Conservation (phyloP, 352 stramenopile genomes). For the Phytopythium oedochilum region DNA sequence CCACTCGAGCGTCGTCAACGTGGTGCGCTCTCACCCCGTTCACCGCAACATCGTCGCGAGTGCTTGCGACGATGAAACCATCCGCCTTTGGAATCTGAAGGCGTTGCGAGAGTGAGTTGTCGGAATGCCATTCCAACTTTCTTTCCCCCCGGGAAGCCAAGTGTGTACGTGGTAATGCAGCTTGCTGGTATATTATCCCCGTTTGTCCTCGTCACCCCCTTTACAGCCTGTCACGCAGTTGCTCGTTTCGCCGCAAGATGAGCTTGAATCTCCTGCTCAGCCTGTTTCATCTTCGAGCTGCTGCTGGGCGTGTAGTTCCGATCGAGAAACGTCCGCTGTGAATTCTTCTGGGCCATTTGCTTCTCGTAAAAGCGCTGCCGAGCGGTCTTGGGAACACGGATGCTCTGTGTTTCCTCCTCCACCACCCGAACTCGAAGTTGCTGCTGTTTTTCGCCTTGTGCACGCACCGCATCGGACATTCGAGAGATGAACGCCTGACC, state of each 20-base stretch:
- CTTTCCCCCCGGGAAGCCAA: neutral
- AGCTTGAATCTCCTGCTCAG: slow-evolving; percentile 34
- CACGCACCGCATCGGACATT: slow-evolving; percentile 38
- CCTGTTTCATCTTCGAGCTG: slow-evolving; percentile 55
- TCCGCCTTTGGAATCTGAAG: slow-evolving; percentile 40
- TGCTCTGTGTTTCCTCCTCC: slow-evolving; percentile 24
- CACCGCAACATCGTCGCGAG: slow-evolving; percentile 49
- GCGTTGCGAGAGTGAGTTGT: slow-evolving; percentile 3
- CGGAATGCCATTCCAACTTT: neutral
- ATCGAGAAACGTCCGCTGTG: slow-evolving; percentile 51
- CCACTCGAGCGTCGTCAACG: slow-evolving; percentile 71
- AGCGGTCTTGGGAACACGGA: slow-evolving; percentile 35
- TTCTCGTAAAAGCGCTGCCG: slow-evolving; percentile 74
- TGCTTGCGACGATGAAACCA: slow-evolving; percentile 71
- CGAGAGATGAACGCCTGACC: slow-evolving; percentile 54
- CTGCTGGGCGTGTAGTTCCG: slow-evolving; percentile 48
- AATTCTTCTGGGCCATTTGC: slow-evolving; percentile 43
- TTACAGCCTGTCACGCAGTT: neutral
- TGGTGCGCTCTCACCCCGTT: slow-evolving; percentile 49
- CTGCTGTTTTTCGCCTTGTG: slow-evolving; percentile 40
- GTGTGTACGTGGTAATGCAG: neutral
- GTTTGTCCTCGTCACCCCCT: too few relatives aligned
- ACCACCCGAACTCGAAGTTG: slow-evolving; percentile 43
- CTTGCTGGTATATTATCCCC: slow-evolving; percentile 1
- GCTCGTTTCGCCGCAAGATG: slow-evolving; percentile 32